These are phyloP conservation scores for Aspergillus sp. DNA, from an alignment of 2,329 filamentous ascomycete species.

Conservation along the genomic window DNA sequence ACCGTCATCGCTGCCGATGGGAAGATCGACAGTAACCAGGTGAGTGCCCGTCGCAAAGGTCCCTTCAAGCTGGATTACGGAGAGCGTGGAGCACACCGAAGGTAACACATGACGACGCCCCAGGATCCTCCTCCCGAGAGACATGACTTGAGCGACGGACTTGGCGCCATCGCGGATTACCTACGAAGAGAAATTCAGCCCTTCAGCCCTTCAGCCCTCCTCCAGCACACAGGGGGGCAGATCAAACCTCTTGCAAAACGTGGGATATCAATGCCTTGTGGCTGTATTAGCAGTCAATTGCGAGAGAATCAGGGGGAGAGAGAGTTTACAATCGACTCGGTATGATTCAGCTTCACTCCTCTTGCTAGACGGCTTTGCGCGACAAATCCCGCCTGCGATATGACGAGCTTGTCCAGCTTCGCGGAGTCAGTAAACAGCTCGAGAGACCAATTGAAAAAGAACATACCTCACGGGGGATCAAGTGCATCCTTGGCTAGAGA, in stretches of 20 bases:
- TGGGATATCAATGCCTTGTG: constrained; percentile 52
- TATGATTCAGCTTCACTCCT: constrained; percentile 75
- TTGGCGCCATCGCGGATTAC: constrained; percentile 89
- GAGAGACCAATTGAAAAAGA: neutral
- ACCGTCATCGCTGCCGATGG: constrained; percentile 70
- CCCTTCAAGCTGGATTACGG: constrained; percentile 78
- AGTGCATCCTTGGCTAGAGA: neutral
- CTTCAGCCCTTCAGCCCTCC: constrained; percentile 4
- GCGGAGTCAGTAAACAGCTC: no score
- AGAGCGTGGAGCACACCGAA: constrained; percentile 62
- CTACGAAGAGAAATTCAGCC: constrained; percentile 22
- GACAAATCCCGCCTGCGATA: constrained; percentile 72
- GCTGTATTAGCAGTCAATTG: neutral
- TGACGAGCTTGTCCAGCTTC: constrained; percentile 85
- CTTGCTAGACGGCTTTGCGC: constrained; percentile 75
- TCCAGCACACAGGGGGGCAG: neutral
- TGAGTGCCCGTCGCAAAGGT: constrained; percentile 82
- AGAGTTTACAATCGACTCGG: constrained; percentile 60
- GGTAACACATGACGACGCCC: constrained; percentile 80
- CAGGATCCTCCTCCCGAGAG: constrained; percentile 74
- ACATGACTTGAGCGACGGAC: constrained; percentile 81
- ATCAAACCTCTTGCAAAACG: constrained; percentile 65
- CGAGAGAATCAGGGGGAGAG: neutral
- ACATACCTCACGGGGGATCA: neutral
- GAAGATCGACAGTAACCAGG: constrained; percentile 81